Evolutionary conservation across 2,329 filamentous ascomycete species (phyloP).

Genomic region (Pseudogymnoascus sp.): DNA sequence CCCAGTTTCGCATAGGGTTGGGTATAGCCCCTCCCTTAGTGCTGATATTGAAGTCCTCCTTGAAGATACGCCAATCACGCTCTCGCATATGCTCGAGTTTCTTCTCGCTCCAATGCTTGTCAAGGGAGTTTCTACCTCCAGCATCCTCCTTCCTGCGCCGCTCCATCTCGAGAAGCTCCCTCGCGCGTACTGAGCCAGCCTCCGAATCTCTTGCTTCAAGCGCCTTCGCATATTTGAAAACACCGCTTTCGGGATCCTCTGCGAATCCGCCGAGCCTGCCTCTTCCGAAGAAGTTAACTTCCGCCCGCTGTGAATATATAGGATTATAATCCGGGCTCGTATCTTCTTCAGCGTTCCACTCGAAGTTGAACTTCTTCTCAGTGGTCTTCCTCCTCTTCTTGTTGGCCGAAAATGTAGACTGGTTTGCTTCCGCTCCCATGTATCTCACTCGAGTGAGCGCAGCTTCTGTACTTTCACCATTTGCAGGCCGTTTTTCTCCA

Average conservation of each 20-base stretch:
- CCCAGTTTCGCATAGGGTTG: conserved; percentile 93
- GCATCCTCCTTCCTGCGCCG: conserved; percentile 67
- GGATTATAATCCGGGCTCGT: conserved; percentile 80
- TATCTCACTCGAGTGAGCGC: conserved; percentile 74
- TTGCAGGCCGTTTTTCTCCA: conserved; percentile 32
- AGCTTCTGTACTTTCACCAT: conserved; percentile 60
- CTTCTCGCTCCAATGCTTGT: conserved; percentile 97
- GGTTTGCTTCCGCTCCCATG: conserved; percentile 83
- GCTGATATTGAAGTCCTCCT: conserved; percentile 95
- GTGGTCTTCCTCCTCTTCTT: conserved; percentile 92
- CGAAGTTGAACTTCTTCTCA: conserved; percentile 98
- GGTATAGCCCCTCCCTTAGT: conserved; percentile 90
- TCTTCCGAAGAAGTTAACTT: conserved; percentile 63
- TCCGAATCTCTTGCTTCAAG: conserved; percentile 70
- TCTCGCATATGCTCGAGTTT: conserved; percentile 88
- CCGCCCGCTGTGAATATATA: conserved; percentile 62
- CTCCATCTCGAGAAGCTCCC: conserved; percentile 80
- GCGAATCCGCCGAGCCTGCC: conserved; percentile 62
- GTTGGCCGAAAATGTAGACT: conserved; percentile 84
- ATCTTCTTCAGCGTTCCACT: conserved; percentile 93
- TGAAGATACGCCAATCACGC: conserved; percentile 98
- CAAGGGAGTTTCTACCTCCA: conserved; percentile 64
- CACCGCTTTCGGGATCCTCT: conserved; percentile 50
- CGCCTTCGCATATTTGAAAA: conserved; percentile 55
- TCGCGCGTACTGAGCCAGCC: conserved; percentile 68